Conservation (phyloP, 2,329 filamentous ascomycete species). For the Colletotrichum lupini region DNA sequence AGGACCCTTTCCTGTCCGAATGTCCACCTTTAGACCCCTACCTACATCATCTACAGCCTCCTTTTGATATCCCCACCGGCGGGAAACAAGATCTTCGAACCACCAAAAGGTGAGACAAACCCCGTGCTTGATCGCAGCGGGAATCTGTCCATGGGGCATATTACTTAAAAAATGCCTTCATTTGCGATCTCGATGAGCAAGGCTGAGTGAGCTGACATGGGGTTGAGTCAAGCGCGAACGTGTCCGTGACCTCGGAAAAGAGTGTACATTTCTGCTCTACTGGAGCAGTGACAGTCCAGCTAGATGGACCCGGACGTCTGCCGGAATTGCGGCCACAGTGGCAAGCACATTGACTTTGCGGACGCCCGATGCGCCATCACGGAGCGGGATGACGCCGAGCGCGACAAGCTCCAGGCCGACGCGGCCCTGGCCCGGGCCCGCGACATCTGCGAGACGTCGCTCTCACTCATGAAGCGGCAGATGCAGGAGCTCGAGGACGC, state of each 20-base stretch:
- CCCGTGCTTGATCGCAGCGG: neutral
- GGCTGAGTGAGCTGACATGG: slow-evolving; percentile 4
- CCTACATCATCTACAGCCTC: slow-evolving; percentile 27
- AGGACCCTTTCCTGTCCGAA: neutral
- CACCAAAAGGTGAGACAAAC: slow-evolving; percentile 10
- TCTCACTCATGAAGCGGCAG: slow-evolving; percentile 30
- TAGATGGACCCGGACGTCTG: slow-evolving; percentile 31
- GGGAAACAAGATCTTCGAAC: slow-evolving; percentile 2
- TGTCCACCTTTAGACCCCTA: slow-evolving; percentile 15
- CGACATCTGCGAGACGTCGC: slow-evolving; percentile 26
- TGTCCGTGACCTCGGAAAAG: neutral
- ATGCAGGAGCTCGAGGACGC: slow-evolving; percentile 34
- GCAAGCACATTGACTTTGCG: slow-evolving; percentile 28
- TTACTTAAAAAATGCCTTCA: neutral
- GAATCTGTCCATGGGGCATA: neutral
- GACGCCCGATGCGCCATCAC: slow-evolving; percentile 32
- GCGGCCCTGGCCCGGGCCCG: slow-evolving; percentile 28
- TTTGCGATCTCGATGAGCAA: neutral
- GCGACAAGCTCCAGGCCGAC: slow-evolving; percentile 33
- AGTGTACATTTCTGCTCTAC: neutral
- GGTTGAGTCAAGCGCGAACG: neutral
- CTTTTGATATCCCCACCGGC: slow-evolving; percentile 5
- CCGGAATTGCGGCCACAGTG: slow-evolving; percentile 32
- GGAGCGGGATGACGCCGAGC: slow-evolving; percentile 33
- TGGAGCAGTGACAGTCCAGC: too few relatives aligned